A percentile compares a stretch with the other conserved stretches of the same genome.
These are phyloP conservation scores for Annona squamosa DNA, from an alignment of 164 flowering plant genomes.

Conservation along the genomic window DNA sequence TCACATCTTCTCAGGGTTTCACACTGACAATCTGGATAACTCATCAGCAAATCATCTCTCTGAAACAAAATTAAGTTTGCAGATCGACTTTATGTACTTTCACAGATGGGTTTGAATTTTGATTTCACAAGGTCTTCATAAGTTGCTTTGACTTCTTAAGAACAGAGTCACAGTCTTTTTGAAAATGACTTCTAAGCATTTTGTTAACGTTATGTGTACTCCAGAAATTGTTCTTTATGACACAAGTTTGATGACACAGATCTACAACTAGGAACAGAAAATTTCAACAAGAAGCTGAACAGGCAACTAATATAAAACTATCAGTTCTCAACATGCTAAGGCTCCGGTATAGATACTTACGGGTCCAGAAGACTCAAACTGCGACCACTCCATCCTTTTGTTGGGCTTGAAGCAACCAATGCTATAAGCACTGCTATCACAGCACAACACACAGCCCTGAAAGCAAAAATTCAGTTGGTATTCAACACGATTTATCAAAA, in stretches of 20 bases:
- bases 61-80: not conserved
- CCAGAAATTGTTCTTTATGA: not conserved
- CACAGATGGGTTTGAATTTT: too few relatives aligned
- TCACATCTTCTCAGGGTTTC: too few relatives aligned
- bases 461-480: conserved; percentile 9
- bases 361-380: conserved; percentile 98
- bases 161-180: not conserved
- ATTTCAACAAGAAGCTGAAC: not conserved
- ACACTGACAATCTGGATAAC: not conserved
- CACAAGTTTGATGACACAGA: not conserved
- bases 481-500: conserved; percentile 5
- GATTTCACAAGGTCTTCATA: not conserved
- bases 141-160: not conserved
- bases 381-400: conserved; percentile 99
- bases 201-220: not conserved
- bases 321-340: not conserved
- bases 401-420: conserved; percentile 97
- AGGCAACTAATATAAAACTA: not conserved
- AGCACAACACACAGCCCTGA: conserved; percentile 78
- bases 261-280: not conserved
- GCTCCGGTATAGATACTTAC: conserved; percentile 35
- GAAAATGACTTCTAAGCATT: not conserved
- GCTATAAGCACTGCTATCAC: conserved; percentile 75
- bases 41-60: not conserved
- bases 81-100: not conserved